Evolutionary conservation across 2,329 filamentous ascomycete genomes (phyloP), one percentile per base, ranked within the genome.

Genomic region (Corinectria fuckeliana): DNA sequence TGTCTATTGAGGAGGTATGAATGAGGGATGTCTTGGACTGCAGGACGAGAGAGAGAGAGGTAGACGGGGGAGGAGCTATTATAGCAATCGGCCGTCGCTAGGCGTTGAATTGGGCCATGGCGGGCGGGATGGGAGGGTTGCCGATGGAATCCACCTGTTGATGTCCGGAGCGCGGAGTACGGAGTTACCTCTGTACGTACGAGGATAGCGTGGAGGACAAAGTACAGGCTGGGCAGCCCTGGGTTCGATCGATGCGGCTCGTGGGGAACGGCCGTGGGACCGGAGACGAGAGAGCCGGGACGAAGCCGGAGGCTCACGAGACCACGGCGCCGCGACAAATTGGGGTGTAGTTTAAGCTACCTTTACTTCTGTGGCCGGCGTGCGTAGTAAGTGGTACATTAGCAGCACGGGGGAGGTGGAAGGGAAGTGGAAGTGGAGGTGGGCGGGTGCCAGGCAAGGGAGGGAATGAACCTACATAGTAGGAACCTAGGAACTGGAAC

Each of bases 201-300:
- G 20, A 9, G n/a, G 39, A 23, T 14, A 16, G 28, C 28, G 10
- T 30, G 28, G 28, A 13, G n/a, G n/a, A n/a, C n/a, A n/a, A n/a
- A n/a, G n/a, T n/a, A n/a, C n/a, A n/a, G 18, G 21, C n/a, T 20
- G 20, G 39, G 39, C 39, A 23, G n/a, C 14, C 14, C 32, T 34
- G 38, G 28, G 47, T 25, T 42, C 45, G 61, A 50, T 44, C 50
- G 39, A 58, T 60, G 56, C 65, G 64, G 61, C 60, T 69, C 65
- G 59, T 68, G 61, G 58, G 67, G 48, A 50, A 51, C 52, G 52
- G 39, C 55, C 67, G 67, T 70, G 68, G 67, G 67, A 66, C 68
- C 68, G 68, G 68, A 70, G 67, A 61, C 54, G 62, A 64, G 58
- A 66, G 49, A 52, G 63, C 68, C 68, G 68, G 68, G 66, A 62